These are phyloP conservation scores for Blastomyces percursus DNA, from an alignment of 2,329 filamentous ascomycete species.

Conservation along the genomic window DNA sequence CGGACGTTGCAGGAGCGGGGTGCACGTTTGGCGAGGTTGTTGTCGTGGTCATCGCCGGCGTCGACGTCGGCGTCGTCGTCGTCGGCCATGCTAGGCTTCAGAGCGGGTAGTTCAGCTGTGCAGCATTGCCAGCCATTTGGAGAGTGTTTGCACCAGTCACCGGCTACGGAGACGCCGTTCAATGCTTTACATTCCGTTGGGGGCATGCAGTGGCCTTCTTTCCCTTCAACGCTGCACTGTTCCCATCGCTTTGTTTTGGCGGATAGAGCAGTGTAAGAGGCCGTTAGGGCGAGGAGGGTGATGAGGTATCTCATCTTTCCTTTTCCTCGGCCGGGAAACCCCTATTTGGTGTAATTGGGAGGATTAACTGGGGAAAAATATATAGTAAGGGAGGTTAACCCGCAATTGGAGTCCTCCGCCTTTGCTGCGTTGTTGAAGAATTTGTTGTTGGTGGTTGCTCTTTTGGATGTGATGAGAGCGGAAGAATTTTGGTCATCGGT, in stretches of 20 bases:
- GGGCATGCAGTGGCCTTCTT: background rate
- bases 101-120: background rate
- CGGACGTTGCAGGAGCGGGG: background rate
- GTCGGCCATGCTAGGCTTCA: background rate
- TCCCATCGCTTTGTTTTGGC: background rate
- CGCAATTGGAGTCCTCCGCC: background rate
- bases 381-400: background rate
- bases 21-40: background rate
- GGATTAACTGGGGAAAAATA: background rate
- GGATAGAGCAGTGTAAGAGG: background rate
- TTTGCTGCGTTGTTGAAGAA: too few species aligned
- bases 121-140: slow-evolving; percentile 2
- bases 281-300: background rate
- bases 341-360: too few species aligned
- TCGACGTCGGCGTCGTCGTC: background rate
- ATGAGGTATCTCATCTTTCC: slow-evolving; percentile 3
- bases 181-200: background rate
- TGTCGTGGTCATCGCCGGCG: background rate
- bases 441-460: background rate
- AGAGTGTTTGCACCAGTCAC: background rate
- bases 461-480: background rate
- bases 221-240: background rate
- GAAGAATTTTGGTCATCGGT: background rate
- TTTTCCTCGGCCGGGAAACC: background rate
- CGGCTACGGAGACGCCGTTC: background rate